Evolutionary conservation across 805 yeast species (phyloP).

Genomic region (Debaryomyces maramus): DNA sequence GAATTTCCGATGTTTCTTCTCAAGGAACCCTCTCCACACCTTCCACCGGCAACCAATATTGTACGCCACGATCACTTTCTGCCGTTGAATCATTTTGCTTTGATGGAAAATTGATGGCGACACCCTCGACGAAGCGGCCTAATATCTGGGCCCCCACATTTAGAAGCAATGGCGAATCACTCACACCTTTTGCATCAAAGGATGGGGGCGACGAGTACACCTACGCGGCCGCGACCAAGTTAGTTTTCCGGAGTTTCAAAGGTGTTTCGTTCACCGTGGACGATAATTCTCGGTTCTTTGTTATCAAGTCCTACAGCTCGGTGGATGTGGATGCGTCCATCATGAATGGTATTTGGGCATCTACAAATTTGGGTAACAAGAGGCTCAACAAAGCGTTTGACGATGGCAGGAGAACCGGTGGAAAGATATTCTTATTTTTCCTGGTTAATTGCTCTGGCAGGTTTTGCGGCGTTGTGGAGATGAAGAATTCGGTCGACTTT

Average conservation of each 20-base stretch:
- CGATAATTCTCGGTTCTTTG: conserved; percentile 37
- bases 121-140: conserved; percentile 9
- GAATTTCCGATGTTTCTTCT: conserved; percentile 1
- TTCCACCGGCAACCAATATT: conserved; percentile 9
- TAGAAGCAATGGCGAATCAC: conserved; percentile 4
- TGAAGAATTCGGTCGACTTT: conserved; percentile 41
- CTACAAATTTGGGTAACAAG: conserved; percentile 57
- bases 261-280: conserved; percentile 19
- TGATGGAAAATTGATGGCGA: conserved; percentile 2
- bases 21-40: conserved; percentile 2
- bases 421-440: conserved; percentile 50
- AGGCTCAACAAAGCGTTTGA: conserved; percentile 47
- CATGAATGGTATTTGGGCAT: conserved; percentile 54
- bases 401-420: conserved; percentile 17
- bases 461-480: conserved; percentile 60
- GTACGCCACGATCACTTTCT: conserved; percentile 20
- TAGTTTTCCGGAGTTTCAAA: conserved; percentile 4
- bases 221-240: not conserved
- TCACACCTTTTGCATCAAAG: not conserved
- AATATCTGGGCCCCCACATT: conserved; percentile 22
- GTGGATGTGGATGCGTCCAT: conserved; percentile 52
- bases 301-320: conserved; percentile 54
- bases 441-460: conserved; percentile 59
- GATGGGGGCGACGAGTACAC: not conserved
- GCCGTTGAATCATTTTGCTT: conserved; percentile 16